phyloP scores from a whole-genome alignment of 148 eudicot species.

The Oxyria digyna region DNA sequence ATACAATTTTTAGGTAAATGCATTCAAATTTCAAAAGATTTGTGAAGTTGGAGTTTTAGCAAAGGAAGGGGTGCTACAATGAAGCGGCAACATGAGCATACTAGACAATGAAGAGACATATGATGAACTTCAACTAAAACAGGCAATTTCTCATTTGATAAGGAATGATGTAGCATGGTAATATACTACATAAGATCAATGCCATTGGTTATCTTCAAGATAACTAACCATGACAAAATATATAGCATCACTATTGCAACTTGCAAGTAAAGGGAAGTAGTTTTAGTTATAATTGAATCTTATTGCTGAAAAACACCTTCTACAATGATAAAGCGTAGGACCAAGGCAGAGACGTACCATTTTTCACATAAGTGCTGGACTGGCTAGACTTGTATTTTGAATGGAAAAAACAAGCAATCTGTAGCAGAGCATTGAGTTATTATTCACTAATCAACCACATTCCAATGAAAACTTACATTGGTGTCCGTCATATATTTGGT shows the following conservation, averaged over 20 bases:
- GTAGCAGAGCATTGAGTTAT: conserved; percentile 8
- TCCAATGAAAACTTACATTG: not conserved
- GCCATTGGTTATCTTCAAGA: not conserved
- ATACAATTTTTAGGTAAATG: too few species aligned
- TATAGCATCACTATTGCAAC: not conserved
- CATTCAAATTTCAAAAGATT: too few species aligned
- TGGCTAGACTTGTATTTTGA: conserved; percentile 70
- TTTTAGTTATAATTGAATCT: not conserved
- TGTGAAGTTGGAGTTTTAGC: too few species aligned
- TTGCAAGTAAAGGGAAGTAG: not conserved
- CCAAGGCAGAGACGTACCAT: conserved; percentile 33
- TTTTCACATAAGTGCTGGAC: conserved; percentile 57
- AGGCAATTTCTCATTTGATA: not conserved
- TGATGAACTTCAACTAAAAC: not conserved
- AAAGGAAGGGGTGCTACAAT: not conserved
- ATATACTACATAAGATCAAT: not conserved
- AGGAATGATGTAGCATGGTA: not conserved
- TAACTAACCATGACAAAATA: not conserved
- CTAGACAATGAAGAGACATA: not conserved
- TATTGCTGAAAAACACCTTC: not conserved
- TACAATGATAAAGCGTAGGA: not conserved
- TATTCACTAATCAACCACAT: not conserved
- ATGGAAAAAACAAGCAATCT: conserved; percentile 78
- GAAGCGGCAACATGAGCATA: not conserved
- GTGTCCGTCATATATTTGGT: not conserved